These are phyloP conservation scores for Lodderomyces elongisporus DNA, from an alignment of 1,139 yeast species.

Conservation along the genomic window DNA sequence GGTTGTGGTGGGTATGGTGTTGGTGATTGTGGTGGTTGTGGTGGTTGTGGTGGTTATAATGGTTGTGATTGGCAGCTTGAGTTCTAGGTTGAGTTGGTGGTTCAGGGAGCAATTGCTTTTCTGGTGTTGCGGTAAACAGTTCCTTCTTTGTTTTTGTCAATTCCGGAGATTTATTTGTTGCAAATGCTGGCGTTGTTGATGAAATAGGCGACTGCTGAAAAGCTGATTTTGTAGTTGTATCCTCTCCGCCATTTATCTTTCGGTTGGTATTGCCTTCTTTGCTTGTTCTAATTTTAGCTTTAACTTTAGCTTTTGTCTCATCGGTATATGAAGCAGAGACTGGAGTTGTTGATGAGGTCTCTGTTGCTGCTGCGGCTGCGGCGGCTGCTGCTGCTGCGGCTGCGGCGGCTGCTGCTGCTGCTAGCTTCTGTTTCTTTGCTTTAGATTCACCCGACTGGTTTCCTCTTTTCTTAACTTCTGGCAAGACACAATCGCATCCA, in stretches of 20 bases:
- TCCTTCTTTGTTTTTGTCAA: not conserved
- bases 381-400: not conserved
- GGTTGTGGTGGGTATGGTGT: not conserved
- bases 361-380: slow-evolving; percentile 1
- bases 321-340: not conserved
- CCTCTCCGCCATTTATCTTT: too few relatives aligned
- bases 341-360: slow-evolving; percentile 1
- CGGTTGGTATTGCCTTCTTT: not conserved
- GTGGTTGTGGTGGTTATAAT: not conserved
- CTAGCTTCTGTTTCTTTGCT: slow-evolving; percentile 15
- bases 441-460: slow-evolving; percentile 22
- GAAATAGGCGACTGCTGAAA: not conserved
- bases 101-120: not conserved
- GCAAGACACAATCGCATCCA: slow-evolving; percentile 67
- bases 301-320: not conserved
- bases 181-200: not conserved
- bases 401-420: slow-evolving; percentile 1
- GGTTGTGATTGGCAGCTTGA: not conserved
- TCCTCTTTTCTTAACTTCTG: slow-evolving; percentile 51
- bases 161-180: not conserved
- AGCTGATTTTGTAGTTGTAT: too few relatives aligned
- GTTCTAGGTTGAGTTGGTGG: not conserved
- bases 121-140: not conserved
- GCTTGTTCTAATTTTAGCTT: not conserved
- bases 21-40: not conserved